phyloP scores from a whole-genome alignment of 768 basidiomycete genomes.

The Boletus barrowsii region DNA sequence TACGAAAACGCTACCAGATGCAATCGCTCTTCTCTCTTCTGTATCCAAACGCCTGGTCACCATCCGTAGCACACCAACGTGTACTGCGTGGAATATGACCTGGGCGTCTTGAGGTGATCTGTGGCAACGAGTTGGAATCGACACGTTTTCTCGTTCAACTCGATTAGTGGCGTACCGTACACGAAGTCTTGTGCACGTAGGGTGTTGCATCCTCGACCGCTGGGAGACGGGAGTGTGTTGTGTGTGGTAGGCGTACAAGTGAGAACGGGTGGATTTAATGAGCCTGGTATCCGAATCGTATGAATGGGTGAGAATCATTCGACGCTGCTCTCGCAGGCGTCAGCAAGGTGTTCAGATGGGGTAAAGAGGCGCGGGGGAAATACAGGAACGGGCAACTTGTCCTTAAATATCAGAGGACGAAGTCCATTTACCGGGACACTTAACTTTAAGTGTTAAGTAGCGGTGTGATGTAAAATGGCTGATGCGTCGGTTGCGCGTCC shows the following conservation, averaged over 20 bases:
- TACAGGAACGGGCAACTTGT: constrained; percentile 13
- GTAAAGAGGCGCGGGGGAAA: constrained; percentile 7
- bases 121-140: background rate
- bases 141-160: background rate
- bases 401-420: constrained; percentile 30
- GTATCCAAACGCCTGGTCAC: constrained; percentile 70
- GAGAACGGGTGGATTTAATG: constrained; percentile 29
- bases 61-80: constrained; percentile 55
- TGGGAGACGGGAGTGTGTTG: constrained; percentile 10
- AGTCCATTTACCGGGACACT: constrained; percentile 17
- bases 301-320: constrained; percentile 27
- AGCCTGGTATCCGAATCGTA: constrained; percentile 20
- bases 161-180: constrained; percentile 34
- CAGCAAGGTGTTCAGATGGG: constrained; percentile 7
- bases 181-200: constrained; percentile 63
- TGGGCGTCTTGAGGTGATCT: constrained; percentile 66
- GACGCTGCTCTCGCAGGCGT: constrained; percentile 18
- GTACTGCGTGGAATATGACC: constrained; percentile 72
- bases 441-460: constrained; percentile 27
- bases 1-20: constrained; percentile 73
- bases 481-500: constrained; percentile 26
- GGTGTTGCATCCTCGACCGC: constrained; percentile 52
- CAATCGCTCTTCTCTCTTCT: constrained; percentile 67
- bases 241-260: constrained; percentile 19
- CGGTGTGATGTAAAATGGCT: constrained; percentile 34